Conservation (phyloP, 2,329 filamentous ascomycete genomes). For the Neoascochyta sp. region DNA sequence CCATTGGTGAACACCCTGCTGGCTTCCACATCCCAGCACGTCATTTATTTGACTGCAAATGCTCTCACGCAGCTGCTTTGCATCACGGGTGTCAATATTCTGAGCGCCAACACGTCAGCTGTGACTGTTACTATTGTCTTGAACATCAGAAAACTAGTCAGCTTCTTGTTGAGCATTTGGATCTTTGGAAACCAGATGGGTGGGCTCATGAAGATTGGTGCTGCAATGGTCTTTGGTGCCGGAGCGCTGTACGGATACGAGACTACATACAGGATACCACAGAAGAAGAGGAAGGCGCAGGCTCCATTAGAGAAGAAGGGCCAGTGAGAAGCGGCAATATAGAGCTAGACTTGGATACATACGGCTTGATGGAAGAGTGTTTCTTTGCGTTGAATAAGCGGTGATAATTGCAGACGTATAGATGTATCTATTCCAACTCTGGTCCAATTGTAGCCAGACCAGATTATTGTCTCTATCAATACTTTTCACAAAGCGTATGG, state of each 20-base stretch:
- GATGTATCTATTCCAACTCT: too few species aligned
- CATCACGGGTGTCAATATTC: conserved; percentile 92
- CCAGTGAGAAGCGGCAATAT: conserved; percentile 19
- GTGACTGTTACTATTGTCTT: conserved; percentile 95
- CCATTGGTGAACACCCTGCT: conserved; percentile 27
- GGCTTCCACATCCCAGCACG: conserved; percentile 57
- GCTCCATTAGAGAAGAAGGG: conserved; percentile 23
- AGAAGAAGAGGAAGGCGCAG: conserved; percentile 34
- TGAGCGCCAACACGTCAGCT: conserved; percentile 82
- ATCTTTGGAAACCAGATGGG: conserved; percentile 85
- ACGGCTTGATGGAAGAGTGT: too few species aligned
- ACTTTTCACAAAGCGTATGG: too few species aligned
- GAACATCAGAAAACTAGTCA: conserved; percentile 91
- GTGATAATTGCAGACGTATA: too few species aligned
- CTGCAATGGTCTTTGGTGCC: conserved; percentile 80
- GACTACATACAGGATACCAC: conserved; percentile 46
- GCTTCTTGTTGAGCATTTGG: conserved; percentile 86
- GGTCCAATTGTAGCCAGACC: too few species aligned
- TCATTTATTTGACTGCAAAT: conserved; percentile 69
- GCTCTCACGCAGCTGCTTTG: conserved; percentile 91
- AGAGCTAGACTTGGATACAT: background rate
- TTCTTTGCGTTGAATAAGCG: too few species aligned
- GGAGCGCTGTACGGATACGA: conserved; percentile 90
- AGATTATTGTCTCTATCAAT: too few species aligned
- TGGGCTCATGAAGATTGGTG: conserved; percentile 72